phyloP scores from a whole-genome alignment of 768 basidiomycete genomes.

The Lanmaoa pseudosensibilis region DNA sequence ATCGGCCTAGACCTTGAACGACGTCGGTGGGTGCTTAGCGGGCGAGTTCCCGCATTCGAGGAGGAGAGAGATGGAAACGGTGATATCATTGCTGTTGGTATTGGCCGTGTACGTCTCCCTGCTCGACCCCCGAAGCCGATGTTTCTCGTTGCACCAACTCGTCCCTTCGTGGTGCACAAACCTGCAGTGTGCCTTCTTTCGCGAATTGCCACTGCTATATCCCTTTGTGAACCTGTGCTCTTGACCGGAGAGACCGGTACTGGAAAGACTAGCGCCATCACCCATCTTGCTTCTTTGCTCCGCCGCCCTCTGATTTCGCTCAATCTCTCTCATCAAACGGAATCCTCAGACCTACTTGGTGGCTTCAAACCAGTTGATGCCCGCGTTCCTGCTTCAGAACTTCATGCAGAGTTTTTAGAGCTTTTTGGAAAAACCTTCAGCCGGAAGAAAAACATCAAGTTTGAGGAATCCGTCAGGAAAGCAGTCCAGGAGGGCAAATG shows the following conservation, averaged over 20 bases:
- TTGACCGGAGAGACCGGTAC: slow-evolving; percentile 99
- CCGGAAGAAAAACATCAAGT: slow-evolving; percentile 83
- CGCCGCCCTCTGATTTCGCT: slow-evolving; percentile 78
- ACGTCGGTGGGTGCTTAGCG: slow-evolving; percentile 65
- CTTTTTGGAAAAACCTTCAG: slow-evolving; percentile 89
- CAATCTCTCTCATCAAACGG: slow-evolving; percentile 95
- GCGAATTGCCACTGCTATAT: slow-evolving; percentile 71
- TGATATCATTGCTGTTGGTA: slow-evolving; percentile 50
- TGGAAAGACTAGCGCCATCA: slow-evolving; percentile 92
- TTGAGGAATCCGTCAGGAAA: slow-evolving; percentile 77
- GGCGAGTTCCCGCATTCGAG: slow-evolving; percentile 65
- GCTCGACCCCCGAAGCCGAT: slow-evolving; percentile 42
- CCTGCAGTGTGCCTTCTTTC: slow-evolving; percentile 80
- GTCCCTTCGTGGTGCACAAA: slow-evolving; percentile 87
- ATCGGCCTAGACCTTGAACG: slow-evolving; percentile 71
- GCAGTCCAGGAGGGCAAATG: slow-evolving; percentile 82
- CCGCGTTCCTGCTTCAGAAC: slow-evolving; percentile 64
- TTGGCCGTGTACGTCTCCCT: slow-evolving; percentile 62
- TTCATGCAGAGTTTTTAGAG: slow-evolving; percentile 74
- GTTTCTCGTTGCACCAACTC: slow-evolving; percentile 33
- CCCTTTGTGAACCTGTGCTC: slow-evolving; percentile 78
- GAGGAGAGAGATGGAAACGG: slow-evolving; percentile 70
- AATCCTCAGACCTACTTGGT: slow-evolving; percentile 90
- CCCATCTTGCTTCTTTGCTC: slow-evolving; percentile 81
- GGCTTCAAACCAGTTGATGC: slow-evolving; percentile 97